Percentiles rank a stretch among this genome's conserved stretches.
phyloP scores from a whole-genome alignment of 148 eudicot genomes.

The Polygonum aviculare region DNA sequence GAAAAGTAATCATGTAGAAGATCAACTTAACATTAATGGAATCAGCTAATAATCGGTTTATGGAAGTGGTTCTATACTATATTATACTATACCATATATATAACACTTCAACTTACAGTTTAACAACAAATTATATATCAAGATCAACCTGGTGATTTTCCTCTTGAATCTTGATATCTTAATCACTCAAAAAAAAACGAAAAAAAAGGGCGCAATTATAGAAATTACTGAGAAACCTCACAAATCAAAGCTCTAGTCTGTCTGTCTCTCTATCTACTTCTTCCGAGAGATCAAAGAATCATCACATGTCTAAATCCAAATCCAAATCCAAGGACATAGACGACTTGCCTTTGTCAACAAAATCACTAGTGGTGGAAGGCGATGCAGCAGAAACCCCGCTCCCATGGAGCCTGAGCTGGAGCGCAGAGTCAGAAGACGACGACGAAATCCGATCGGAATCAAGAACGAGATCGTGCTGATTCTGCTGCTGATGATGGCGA shows the following conservation, averaged over 20 bases:
- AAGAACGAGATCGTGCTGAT: background rate
- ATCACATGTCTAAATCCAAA: background rate
- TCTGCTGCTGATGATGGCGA: background rate
- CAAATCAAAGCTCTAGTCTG: background rate
- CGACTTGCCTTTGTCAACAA: slow-evolving; percentile 12
- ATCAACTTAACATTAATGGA: background rate
- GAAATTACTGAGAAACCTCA: background rate
- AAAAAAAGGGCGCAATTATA: background rate
- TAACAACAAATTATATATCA: background rate
- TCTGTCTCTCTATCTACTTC: slow-evolving; percentile 4
- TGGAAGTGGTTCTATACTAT: slow-evolving; percentile 2
- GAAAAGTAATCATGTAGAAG: background rate
- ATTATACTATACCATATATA: background rate
- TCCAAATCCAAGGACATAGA: slow-evolving; percentile 12
- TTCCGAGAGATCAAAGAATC: background rate
- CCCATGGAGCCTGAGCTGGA: slow-evolving; percentile 1
- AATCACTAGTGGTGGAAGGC: background rate
- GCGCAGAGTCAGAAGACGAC: background rate
- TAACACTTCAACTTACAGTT: slow-evolving; percentile 7
- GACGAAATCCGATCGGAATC: slow-evolving; percentile 6
- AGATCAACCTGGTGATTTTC: background rate
- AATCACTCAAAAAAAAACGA: background rate
- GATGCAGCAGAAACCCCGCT: background rate
- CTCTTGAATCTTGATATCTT: background rate
- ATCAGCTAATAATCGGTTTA: background rate